Evolutionary conservation across 176 grass and related monocot species (phyloP), one percentile per base, ranked within the genome.

Genomic region (Lolium multiflorum): DNA sequence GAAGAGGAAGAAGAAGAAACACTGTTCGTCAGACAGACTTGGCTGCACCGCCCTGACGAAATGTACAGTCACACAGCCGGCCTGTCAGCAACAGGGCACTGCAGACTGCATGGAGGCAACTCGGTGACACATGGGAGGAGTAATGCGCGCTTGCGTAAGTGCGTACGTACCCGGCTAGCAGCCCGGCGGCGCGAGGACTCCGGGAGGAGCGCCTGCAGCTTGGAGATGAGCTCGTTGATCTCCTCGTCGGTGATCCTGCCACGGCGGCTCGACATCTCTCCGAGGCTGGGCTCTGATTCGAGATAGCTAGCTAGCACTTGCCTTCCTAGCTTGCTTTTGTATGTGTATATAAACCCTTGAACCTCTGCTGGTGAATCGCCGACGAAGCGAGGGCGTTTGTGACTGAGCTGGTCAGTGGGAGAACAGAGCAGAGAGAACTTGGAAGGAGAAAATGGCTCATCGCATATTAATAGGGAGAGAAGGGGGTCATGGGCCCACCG

Each of bases 201-300:
- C 3, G 95, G 95, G 39, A 98, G 91, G 5, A 98, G 91, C 9
- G 89, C 77, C 79, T 98, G 95, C 37, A 98, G 87, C 82, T 95
- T 95, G 62, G 91, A 92, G 88, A 98, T 89, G 89, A 98, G 93
- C 88, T 98, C 95, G 79, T 87, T 95, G 83, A 98, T 98, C 95
- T 98, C 95, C 24, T 92, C 95, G 71, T 98, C 95, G 73, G 89
- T 92, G 86, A 98, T 95, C 77, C 91, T 87, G 44, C 89, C 89
- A 20, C 89, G 90, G 47, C 93, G 71, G 77, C 71, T 87, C 61
- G 95, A 94, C 95, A 88, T 93, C 67, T 79, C 56, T 41, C 48
- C 15, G 28, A 35, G 31, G 87, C 67, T 57, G 49, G 31, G 5
- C 79, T 50, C 58, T 66, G 66, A 20, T 41, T 22, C 41, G 58